Conservation (phyloP, 208 protist species). For the Leishmania aethiopica region DNA sequence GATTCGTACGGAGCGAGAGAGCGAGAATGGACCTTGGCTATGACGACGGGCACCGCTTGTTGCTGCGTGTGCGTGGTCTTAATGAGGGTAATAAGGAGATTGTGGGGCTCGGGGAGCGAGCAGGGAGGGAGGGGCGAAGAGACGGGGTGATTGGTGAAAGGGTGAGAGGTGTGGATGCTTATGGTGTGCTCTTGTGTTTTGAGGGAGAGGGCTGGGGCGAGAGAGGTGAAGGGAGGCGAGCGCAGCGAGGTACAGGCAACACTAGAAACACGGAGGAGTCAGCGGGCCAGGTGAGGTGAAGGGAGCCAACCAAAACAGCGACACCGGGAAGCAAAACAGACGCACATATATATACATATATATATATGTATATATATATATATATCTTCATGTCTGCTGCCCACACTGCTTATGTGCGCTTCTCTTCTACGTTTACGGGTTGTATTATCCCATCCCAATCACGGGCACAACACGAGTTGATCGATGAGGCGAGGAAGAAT, state of each 20-base stretch:
- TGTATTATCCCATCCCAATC: no score
- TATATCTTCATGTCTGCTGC: neutral
- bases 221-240: neutral
- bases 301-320: neutral
- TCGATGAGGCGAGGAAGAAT: no score
- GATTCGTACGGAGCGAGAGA: neutral
- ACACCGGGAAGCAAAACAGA: neutral
- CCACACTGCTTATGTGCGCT: neutral
- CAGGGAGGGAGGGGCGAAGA: neutral
- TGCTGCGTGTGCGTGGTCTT: neutral
- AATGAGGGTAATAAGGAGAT: neutral
- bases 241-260: neutral
- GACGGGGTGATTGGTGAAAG: neutral
- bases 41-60: neutral
- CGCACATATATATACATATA: neutral
- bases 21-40: neutral
- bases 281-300: neutral
- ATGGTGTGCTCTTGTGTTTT: neutral
- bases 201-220: neutral
- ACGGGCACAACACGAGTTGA: no score
- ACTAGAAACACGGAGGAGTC: neutral
- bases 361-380: no score
- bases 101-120: no score
- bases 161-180: neutral
- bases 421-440: neutral